A percentile compares a stretch with the other conserved stretches of the same genome.
Evolutionary conservation across 2,329 filamentous ascomycete genomes (phyloP).

Genomic region (Colletotrichum sp.): DNA sequence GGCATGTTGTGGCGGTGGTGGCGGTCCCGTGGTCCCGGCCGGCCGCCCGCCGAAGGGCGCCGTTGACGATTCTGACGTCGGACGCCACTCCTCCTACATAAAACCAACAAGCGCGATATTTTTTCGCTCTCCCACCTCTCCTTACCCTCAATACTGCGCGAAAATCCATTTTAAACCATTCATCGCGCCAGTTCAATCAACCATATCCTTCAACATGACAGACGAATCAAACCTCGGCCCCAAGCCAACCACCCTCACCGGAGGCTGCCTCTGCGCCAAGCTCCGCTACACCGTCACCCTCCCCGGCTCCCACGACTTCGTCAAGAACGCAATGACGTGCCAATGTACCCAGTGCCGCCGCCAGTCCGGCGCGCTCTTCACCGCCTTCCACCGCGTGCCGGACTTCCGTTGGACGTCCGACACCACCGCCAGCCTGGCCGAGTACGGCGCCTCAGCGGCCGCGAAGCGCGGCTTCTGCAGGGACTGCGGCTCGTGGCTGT

Average conservation of each 20-base stretch:
- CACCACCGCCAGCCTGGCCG: slow-evolving; percentile 33
- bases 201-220: neutral
- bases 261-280: slow-evolving; percentile 56
- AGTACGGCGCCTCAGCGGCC: slow-evolving; percentile 43
- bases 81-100: neutral
- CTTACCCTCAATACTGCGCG: accelerated
- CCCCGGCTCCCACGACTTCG: slow-evolving; percentile 48
- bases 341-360: slow-evolving; percentile 63
- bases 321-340: slow-evolving; percentile 48
- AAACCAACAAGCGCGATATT: neutral
- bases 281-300: slow-evolving; percentile 55
- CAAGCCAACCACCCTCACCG: slow-evolving; percentile 43
- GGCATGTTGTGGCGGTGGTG: neutral
- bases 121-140: neutral
- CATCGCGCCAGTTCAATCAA: neutral
- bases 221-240: neutral
- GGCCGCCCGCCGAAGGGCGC: neutral
- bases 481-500: slow-evolving; percentile 54
- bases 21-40: neutral
- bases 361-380: slow-evolving; percentile 51
- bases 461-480: slow-evolving; percentile 53
- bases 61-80: slow-evolving; percentile 7
- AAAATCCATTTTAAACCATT: neutral
- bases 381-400: slow-evolving; percentile 43
- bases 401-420: slow-evolving; percentile 38